Evolutionary conservation across 345 rosid genomes (phyloP), one percentile per base, ranked within the genome.

Genomic region (Eucalyptus caleyi): DNA sequence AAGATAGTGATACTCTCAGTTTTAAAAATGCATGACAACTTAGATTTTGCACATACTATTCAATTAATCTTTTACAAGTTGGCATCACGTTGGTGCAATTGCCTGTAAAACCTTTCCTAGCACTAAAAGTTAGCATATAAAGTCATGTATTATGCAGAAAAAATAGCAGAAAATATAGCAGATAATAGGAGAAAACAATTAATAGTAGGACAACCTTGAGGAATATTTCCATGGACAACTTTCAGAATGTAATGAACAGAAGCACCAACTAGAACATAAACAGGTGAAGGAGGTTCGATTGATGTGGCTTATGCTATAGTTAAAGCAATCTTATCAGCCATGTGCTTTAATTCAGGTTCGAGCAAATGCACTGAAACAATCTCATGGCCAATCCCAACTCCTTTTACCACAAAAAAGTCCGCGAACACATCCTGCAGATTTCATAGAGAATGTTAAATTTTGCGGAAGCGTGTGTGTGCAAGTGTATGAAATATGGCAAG

Each of bases 281-380:
- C 96, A 87, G 99, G 99, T 50, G 99, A 97, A 24, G 96, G 96
- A 89, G 99, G 99, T 88, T 94, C 97, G 34, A 96, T 93, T 89
- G 98, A 96, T 96, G 96, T 96, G 91, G 99, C 99, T 93, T 97
- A 98, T n/a, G 97, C 99, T 49, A 97, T 99, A 47, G 99, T 96
- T 59, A 96, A 92, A 90, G 93, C 94, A 92, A 97, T 94, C 91
- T 92, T 93, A 89, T 96, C 99, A 34, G 92, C 92, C 94, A 96
- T 89, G 92, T 93, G 93, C 91, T 92, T 91, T 65, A 93, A 92
- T 40, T 94, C 93, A 87, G 97, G 94, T 95, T 97, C 99, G 91
- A 93, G 94, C 88, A 95, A 92, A 91, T 96, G 94, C 89, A 96
- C 99, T 19, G 95, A 95, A 89, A 97, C 98, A 88, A 91, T 95